Base-by-base conservation (phyloP, 108 stramenopile species). In the Conticribra weissflogii region DNA sequence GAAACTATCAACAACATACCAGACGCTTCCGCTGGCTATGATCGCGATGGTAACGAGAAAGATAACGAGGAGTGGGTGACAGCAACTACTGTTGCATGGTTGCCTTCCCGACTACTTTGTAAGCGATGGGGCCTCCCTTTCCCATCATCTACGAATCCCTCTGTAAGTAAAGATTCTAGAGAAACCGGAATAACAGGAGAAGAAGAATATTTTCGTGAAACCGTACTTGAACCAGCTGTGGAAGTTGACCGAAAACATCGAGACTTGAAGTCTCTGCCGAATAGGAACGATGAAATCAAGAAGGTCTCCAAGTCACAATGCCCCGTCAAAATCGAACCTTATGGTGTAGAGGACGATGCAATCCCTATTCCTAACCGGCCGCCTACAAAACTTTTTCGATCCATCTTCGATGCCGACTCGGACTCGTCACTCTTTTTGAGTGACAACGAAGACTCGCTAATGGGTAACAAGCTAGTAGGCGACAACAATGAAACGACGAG, bases 51-150 rank as follows among this genome's bases (percentile, higher is more conserved):
- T 7, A 22, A 53, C 14, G 23, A 72, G 21, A n/a, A 47, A 46
- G 65, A 75, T 18, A 44, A 45, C 17, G 74, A 80, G 17, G 74
- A 76, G 63, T 76, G 59, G 52, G 44, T 79, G 31, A 17, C 59
- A 12, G 62, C 64, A 0, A 44, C 54, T 31, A 59, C 57, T 27
- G 18, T 63, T 0, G 30, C 59, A 8, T 81, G 81, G 81, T 18
- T 72, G 18, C 76, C 76, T 31, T 34, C 72, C 18, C 63, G 76
- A 18, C 71, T 81, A 2, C 59, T 81, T 18, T 81, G 81, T 31
- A 81, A 81, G 61, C 71, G 81, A 30, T 66, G 68, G 72, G 76
- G 76, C 18, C 63, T 81, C 28, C 54, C 67, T 27, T 17, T 77
- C 23, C 81, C 81, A 28, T 63, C 79, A 1, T 33, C 55, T n/a